Evolutionary conservation across 2,329 filamentous ascomycete genomes (phyloP).

Genomic region (Colletotrichum acutatum): DNA sequence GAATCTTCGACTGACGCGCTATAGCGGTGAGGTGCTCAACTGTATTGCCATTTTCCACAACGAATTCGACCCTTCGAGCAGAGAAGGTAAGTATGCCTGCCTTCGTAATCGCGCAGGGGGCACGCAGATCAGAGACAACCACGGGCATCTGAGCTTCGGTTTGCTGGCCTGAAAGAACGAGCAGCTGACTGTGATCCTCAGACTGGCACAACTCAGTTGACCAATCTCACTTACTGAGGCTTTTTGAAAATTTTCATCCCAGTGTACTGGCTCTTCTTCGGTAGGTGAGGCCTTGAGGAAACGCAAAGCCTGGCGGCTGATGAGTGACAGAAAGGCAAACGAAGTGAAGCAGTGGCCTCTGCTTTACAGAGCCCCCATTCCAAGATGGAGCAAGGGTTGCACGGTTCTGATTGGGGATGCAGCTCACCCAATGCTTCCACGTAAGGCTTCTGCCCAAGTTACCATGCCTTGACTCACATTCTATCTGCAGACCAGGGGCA

Average conservation of each 20-base stretch:
- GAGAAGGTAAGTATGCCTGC: slow-evolving; percentile 6
- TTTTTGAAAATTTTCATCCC: slow-evolving; percentile 43
- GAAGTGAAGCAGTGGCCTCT: slow-evolving; percentile 50
- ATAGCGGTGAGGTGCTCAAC: slow-evolving; percentile 46
- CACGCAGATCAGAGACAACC: no score
- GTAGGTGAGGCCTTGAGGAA: slow-evolving; percentile 34
- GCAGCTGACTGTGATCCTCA: neutral
- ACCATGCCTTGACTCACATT: slow-evolving; percentile 14
- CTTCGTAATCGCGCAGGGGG: neutral
- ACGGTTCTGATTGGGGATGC: slow-evolving; percentile 50
- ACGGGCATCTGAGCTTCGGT: no score
- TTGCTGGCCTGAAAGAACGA: neutral
- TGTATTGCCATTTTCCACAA: slow-evolving; percentile 48
- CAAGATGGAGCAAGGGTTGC: slow-evolving; percentile 45
- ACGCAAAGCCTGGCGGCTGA: neutral
- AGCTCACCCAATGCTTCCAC: slow-evolving; percentile 52
- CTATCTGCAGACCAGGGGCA: slow-evolving; percentile 48
- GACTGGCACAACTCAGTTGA: slow-evolving; percentile 39
- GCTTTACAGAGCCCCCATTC: slow-evolving; percentile 46
- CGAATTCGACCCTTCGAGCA: slow-evolving; percentile 30
- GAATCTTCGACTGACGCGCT: neutral
- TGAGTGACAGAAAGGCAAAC: slow-evolving; percentile 43
- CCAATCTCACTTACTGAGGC: slow-evolving; percentile 42
- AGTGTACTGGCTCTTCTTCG: slow-evolving; percentile 41
- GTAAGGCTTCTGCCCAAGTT: slow-evolving; percentile 37